Evolutionary conservation across 2,329 filamentous ascomycete species (phyloP), one percentile per base, ranked within the genome.

Genomic region (Xylaria sp.): DNA sequence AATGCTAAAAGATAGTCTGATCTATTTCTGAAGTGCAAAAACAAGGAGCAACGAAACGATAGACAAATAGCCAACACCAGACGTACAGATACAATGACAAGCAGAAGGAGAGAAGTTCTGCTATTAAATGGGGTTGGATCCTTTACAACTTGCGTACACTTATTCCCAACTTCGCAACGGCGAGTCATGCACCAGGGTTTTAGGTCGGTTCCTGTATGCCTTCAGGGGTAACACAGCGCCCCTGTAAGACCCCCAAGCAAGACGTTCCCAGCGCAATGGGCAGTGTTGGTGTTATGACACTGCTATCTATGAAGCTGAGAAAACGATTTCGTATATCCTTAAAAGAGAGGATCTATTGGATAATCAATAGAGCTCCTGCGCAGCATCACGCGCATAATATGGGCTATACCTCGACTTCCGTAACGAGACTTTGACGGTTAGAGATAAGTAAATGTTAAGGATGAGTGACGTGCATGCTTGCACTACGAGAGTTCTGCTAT

Each of bases 171-270:
- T 38, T 54, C 25, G 22, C 15, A 7, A 27, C 17, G 20, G 25
- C 31, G n/a, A 33, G 47, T 9, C 17, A 29, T 33, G 39, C 54
- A 50, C n/a, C 22, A 49, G 38, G 39, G n/a, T 20, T 33, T 38
- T 50, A 22, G 57, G 50, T 53, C 22, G 1, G 38, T 20, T 57
- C 33, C 22, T 55, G 49, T 50, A 47, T 55, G 33, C 22, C 15
- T 56, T 64, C 29, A 61, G 65, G 65, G 61, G 65, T 63, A 36
- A 42, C 31, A 57, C 53, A 42, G 27, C 33, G 44, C 38, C n/a
- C 53, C 47, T 49, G n/a, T 39, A 55, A 51, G 49, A 38, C 13
- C 11, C 25, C 42, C 42, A 20, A 57, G 20, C 55, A 59, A 9
- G 13, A 33, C 6, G 20, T 11, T 56, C 31, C 13, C 31, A 62